A percentile compares a stretch with the other conserved stretches of the same genome.
Conservation (phyloP, 2,329 filamentous ascomycete genomes). For the Aureobasidium sp. region DNA sequence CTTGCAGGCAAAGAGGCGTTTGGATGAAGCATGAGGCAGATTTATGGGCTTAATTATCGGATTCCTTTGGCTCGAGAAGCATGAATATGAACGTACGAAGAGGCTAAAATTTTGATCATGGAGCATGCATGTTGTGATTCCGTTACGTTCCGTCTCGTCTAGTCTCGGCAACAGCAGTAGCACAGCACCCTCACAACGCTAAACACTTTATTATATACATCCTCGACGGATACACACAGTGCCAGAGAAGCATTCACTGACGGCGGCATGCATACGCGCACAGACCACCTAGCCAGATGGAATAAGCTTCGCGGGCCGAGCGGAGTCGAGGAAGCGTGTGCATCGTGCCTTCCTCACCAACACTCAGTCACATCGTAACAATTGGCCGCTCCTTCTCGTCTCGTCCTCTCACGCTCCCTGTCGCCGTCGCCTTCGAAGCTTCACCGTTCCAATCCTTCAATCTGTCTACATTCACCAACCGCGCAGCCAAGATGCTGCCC, state of each 20-base stretch:
- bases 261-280: neutral
- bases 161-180: neutral
- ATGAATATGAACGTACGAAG: neutral
- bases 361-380: neutral
- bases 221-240: neutral
- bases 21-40: slow-evolving; percentile 5
- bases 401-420: neutral
- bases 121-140: neutral
- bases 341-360: neutral
- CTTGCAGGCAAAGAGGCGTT: neutral
- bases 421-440: neutral
- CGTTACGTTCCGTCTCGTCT: too few species aligned
- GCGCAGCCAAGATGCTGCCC: slow-evolving; percentile 15
- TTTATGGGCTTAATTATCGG: slow-evolving; percentile 3
- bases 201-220: neutral
- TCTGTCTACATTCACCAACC: slow-evolving; percentile 1
- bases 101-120: neutral
- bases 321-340: neutral
- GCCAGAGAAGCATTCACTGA: neutral
- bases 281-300: neutral
- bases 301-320: slow-evolving; percentile 5
- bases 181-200: neutral
- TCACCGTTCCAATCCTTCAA: neutral
- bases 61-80: neutral
- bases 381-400: neutral